Conservation (phyloP, 192 early-diverging fungal species). For the Dimargaris cristalligena region DNA sequence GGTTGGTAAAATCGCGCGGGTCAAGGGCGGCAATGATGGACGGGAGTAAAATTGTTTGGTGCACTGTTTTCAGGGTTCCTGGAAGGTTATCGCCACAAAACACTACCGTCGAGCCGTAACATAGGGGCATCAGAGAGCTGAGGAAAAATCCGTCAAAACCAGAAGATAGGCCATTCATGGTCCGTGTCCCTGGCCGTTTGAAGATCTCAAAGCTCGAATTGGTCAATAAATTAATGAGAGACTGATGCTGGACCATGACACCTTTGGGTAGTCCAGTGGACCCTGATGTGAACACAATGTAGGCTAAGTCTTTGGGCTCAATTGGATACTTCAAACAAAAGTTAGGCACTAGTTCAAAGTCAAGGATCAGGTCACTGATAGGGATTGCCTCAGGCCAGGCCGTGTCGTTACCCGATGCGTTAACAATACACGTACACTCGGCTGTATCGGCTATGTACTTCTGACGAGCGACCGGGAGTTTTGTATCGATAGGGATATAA, state of each 20-base stretch:
- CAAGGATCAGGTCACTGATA: too few relatives aligned
- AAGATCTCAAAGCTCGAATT: neutral
- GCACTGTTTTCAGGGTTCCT: neutral
- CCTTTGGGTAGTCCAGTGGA: conserved; percentile 7
- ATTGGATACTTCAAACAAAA: neutral
- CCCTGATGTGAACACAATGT: conserved; percentile 1
- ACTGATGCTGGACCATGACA: neutral
- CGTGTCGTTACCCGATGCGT: neutral
- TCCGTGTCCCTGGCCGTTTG: neutral
- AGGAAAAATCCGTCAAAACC: neutral
- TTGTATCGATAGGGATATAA: neutral
- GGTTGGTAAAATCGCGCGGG: neutral
- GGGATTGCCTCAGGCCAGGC: too few relatives aligned
- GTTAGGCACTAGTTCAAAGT: neutral
- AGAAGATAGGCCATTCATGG: neutral
- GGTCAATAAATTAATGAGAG: neutral
- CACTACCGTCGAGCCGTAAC: neutral
- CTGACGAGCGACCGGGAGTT: neutral
- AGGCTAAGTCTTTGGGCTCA: neutral
- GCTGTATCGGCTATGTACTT: conserved; percentile 3
- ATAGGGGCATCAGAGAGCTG: neutral
- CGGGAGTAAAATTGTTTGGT: neutral
- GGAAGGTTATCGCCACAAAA: neutral
- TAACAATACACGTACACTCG: neutral
- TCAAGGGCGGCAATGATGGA: neutral